Conservation (phyloP, 495 filamentous ascomycete species). For the Xylaria venustula region DNA sequence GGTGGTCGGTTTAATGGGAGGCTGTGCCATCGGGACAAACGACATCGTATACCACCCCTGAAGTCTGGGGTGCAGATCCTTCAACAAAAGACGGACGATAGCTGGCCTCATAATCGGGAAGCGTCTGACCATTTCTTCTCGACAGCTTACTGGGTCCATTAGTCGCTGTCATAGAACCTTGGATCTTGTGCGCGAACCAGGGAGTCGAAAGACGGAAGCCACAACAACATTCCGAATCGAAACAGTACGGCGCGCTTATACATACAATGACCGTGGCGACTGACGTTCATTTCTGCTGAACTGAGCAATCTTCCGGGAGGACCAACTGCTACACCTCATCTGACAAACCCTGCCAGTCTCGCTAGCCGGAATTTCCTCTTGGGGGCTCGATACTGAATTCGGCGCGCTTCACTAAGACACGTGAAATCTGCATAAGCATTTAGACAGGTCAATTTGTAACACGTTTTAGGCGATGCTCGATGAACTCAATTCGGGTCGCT, state of each 20-base stretch:
- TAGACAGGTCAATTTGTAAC: not conserved
- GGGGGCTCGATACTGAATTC: not conserved
- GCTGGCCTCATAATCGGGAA: not conserved
- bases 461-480: not conserved
- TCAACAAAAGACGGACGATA: slow-evolving; percentile 10
- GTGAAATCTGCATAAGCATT: not conserved
- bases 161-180: not conserved
- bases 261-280: not conserved
- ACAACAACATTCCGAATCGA: not conserved
- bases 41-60: slow-evolving; percentile 7
- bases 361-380: slow-evolving; percentile 6
- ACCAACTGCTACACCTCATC: slow-evolving; percentile 2
- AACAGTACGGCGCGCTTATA: not conserved
- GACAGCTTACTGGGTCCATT: not conserved
- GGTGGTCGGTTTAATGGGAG: not conserved
- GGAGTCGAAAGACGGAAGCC: not conserved
- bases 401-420: not conserved
- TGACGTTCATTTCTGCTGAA: not conserved
- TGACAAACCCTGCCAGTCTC: not conserved
- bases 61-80: slow-evolving; percentile 12
- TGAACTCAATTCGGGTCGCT: not conserved
- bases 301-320: slow-evolving; percentile 2
- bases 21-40: not conserved
- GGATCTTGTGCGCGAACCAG: not conserved
- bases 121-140: slow-evolving; percentile 2